These are phyloP conservation scores for Xylariaceae sp. DNA, from an alignment of 2,329 filamentous ascomycete species.

Conservation along the genomic window DNA sequence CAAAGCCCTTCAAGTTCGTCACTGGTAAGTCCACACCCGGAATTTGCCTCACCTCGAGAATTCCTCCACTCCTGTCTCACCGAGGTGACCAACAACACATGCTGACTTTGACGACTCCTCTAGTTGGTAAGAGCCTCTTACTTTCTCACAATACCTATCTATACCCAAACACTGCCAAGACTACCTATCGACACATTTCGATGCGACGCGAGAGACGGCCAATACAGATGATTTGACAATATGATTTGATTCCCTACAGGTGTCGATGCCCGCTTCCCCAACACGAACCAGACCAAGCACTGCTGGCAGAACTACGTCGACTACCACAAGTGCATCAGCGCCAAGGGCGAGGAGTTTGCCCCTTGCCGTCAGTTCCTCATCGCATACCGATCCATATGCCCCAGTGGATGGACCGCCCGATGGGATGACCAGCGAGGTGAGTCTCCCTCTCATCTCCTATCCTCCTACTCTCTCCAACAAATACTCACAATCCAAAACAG, in stretches of 20 bases:
- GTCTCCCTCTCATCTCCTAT: constrained; percentile 37
- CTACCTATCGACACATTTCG: neutral
- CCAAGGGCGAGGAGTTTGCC: constrained; percentile 97
- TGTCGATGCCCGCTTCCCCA: constrained; percentile 98
- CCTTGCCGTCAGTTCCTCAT: constrained; percentile 96
- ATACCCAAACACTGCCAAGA: constrained; percentile 2
- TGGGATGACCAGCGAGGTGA: constrained; percentile 97
- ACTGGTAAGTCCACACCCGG: constrained; percentile 66
- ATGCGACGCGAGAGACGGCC: neutral
- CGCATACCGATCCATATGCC: constrained; percentile 96
- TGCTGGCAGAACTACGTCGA: constrained; percentile 99
- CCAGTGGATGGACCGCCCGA: constrained; percentile 85
- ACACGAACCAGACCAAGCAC: constrained; percentile 98
- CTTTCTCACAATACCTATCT: constrained; percentile 1
- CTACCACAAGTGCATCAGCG: constrained; percentile 99
- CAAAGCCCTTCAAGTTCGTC: constrained; percentile 99
- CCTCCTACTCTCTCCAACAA: too few relatives aligned
- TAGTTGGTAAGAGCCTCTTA: constrained; percentile 27
- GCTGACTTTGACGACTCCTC: constrained; percentile 18
- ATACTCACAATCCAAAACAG: constrained; percentile 38
- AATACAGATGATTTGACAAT: neutral
- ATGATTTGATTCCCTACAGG: constrained; percentile 51
- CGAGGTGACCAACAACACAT: constrained; percentile 9
- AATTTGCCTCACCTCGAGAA: constrained; percentile 23
- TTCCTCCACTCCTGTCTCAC: neutral